A percentile compares a stretch with the other conserved stretches of the same genome.
Conservation (phyloP, 2,329 filamentous ascomycete species). For the Cercospora sojina region DNA sequence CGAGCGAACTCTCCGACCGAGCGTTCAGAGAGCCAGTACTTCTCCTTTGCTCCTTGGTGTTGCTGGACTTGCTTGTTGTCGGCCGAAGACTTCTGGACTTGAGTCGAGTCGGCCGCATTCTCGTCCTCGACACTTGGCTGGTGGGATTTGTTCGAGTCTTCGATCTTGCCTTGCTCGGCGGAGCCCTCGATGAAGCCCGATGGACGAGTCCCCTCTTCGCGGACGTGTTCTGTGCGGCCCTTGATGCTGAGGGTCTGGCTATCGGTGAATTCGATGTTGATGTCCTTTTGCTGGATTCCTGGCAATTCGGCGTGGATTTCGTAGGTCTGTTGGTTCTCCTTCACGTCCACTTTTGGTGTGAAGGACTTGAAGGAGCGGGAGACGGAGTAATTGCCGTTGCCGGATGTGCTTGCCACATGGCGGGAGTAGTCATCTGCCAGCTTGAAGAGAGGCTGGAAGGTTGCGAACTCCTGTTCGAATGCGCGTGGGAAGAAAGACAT, state of each 20-base stretch:
- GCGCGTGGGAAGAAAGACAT: slow-evolving; percentile 42
- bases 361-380: slow-evolving; percentile 54
- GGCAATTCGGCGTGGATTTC: slow-evolving; percentile 80
- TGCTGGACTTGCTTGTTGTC: slow-evolving; percentile 36
- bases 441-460: slow-evolving; percentile 45
- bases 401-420: slow-evolving; percentile 34
- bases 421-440: slow-evolving; percentile 49
- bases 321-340: slow-evolving; percentile 66
- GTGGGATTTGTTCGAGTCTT: slow-evolving; percentile 42
- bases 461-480: slow-evolving; percentile 38
- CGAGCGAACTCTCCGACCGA: slow-evolving; percentile 60
- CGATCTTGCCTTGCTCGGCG: slow-evolving; percentile 33
- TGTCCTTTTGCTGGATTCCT: slow-evolving; percentile 69
- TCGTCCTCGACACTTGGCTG: slow-evolving; percentile 68
- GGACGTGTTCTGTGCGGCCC: slow-evolving; percentile 65
- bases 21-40: slow-evolving; percentile 69
- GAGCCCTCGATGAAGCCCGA: slow-evolving; percentile 45
- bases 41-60: slow-evolving; percentile 35
- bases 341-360: slow-evolving; percentile 75
- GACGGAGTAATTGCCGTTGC: slow-evolving; percentile 15
- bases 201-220: slow-evolving; percentile 56
- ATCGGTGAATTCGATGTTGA: slow-evolving; percentile 77
- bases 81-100: slow-evolving; percentile 31
- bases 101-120: slow-evolving; percentile 20
- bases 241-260: slow-evolving; percentile 69